These are phyloP conservation scores for Retiboletus flavoniger DNA, from an alignment of 1,284 basidiomycete species.

Conservation along the genomic window DNA sequence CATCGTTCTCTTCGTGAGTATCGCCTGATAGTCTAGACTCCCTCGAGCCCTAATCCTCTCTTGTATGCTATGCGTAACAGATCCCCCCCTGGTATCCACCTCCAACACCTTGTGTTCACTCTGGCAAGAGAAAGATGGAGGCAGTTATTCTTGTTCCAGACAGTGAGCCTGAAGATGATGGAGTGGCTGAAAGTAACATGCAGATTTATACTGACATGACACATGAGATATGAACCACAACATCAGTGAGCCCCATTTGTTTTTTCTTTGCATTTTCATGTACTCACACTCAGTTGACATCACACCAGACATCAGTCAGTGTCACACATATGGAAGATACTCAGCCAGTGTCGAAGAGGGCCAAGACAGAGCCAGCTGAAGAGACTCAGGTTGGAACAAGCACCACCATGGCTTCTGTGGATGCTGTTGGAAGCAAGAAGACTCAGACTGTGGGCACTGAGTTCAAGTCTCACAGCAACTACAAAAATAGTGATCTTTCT, in stretches of 20 bases:
- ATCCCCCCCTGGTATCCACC: too few relatives aligned
- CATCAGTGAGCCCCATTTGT: not conserved
- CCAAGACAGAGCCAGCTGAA: not conserved
- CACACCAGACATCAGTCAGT: not conserved
- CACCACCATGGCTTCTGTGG: not conserved
- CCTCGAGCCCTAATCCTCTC: too few relatives aligned
- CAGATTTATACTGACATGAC: not conserved
- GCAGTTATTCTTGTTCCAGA: not conserved
- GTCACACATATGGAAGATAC: not conserved
- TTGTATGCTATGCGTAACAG: too few relatives aligned
- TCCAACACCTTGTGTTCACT: too few relatives aligned
- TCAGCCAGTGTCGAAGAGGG: conserved; percentile 1
- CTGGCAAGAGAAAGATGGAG: not conserved
- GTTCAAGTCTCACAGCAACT: not conserved
- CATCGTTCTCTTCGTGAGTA: too few relatives aligned
- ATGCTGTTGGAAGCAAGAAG: not conserved
- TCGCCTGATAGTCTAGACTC: too few relatives aligned
- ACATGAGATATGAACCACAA: not conserved
- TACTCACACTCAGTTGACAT: not conserved
- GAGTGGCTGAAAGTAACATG: not conserved
- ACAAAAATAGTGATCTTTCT: conserved; percentile 8
- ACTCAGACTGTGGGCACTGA: not conserved
- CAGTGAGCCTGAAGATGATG: not conserved
- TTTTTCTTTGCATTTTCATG: not conserved
- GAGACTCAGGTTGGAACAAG: not conserved